Evolutionary conservation across 2,329 filamentous ascomycete species (phyloP).

Genomic region (Dryadomyces sulphureus): DNA sequence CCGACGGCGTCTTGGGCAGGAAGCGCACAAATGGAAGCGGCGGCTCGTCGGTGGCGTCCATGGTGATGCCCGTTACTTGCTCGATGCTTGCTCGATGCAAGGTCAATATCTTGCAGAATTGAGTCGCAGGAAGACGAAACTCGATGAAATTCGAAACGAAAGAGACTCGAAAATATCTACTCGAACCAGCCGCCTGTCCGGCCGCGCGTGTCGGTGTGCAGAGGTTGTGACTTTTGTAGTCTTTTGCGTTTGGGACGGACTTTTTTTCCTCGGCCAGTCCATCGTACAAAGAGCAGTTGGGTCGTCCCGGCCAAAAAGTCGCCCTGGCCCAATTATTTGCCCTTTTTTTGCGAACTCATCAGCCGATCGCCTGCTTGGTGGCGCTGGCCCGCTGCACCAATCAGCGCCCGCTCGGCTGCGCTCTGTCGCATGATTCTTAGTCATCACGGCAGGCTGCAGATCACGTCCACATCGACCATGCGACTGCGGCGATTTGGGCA

Average conservation of each 20-base stretch:
- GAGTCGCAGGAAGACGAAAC: not conserved
- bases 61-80: not conserved
- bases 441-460: not conserved
- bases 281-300: not conserved
- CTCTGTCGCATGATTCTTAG: not conserved
- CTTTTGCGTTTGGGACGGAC: too few relatives aligned
- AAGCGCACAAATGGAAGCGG: constrained; percentile 10
- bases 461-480: not conserved
- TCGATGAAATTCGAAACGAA: not conserved
- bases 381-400: too few relatives aligned
- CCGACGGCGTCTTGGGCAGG: constrained; percentile 10
- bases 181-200: too few relatives aligned
- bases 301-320: not conserved
- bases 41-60: constrained; percentile 10
- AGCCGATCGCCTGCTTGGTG: too few relatives aligned
- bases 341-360: not conserved
- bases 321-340: not conserved
- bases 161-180: not conserved
- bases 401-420: not conserved
- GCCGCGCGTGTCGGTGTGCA: too few relatives aligned
- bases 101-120: not conserved
- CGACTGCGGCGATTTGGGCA: not conserved
- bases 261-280: not conserved
- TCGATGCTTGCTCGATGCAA: not conserved
- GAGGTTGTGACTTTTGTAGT: not conserved